Conservation (phyloP, 495 filamentous ascomycete species). For the Talaromyces liani region DNA sequence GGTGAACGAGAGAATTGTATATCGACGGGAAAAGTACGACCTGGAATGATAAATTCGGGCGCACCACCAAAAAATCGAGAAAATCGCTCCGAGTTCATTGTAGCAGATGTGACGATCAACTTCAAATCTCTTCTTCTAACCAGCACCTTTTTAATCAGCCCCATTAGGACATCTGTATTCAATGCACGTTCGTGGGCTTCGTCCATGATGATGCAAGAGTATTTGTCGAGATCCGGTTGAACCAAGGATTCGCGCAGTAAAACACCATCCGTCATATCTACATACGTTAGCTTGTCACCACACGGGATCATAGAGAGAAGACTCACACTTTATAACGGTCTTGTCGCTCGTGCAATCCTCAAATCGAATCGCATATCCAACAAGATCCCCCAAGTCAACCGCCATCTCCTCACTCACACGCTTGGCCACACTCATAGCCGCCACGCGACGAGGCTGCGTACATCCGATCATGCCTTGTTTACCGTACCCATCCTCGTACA, state of each 20-base stretch:
- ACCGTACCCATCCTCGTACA: constrained; percentile 90
- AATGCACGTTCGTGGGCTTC: constrained; percentile 96
- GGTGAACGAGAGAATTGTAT: constrained; percentile 92
- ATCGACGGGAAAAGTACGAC: constrained; percentile 95
- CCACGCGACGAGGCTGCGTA: constrained; percentile 90
- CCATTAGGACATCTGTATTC: constrained; percentile 97
- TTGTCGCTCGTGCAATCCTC: constrained; percentile 96
- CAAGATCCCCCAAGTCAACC: constrained; percentile 77
- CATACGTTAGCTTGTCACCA: background rate
- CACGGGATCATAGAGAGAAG: background rate
- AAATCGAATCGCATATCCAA: constrained; percentile 98
- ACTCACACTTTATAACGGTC: constrained; percentile 82
- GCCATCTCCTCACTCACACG: constrained; percentile 99
- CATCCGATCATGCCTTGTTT: constrained; percentile 86
- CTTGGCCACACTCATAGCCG: constrained; percentile 98
- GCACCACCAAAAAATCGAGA: constrained; percentile 97
- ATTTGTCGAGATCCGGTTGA: constrained; percentile 88
- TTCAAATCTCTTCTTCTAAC: constrained; percentile 86
- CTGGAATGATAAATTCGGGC: constrained; percentile 94
- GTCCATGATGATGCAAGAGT: constrained; percentile 99
- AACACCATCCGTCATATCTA: constrained; percentile 96
- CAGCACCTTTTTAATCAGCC: constrained; percentile 93
- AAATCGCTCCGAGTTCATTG: constrained; percentile 97
- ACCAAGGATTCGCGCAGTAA: constrained; percentile 87
- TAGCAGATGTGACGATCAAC: constrained; percentile 95